A percentile compares a stretch with the other conserved stretches of the same genome.
Evolutionary conservation across 1,284 basidiomycete genomes (phyloP).

Genomic region (Trichosporon coremiiforme): DNA sequence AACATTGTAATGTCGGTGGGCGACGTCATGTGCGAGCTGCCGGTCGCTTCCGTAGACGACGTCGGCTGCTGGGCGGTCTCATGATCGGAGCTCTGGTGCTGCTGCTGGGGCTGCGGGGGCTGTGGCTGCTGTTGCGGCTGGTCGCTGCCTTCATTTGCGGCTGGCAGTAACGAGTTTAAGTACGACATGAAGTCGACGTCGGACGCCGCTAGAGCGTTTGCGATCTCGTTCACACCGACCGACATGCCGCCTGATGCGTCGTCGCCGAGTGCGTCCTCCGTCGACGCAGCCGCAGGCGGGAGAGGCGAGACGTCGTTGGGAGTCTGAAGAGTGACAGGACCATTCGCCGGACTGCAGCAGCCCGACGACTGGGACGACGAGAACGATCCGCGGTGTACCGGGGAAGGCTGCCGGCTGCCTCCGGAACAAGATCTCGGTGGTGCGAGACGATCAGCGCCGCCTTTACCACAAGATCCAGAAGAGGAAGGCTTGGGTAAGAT

Average conservation of each 20-base stretch:
- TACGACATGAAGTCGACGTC: slow-evolving; percentile 38
- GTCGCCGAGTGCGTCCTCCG: neutral
- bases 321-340: slow-evolving; percentile 11
- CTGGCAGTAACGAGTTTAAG: slow-evolving; percentile 33
- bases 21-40: neutral
- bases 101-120: neutral
- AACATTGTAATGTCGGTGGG: slow-evolving; percentile 17
- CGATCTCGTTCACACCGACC: slow-evolving; percentile 32
- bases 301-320: slow-evolving; percentile 20
- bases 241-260: slow-evolving; percentile 22
- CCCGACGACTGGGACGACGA: slow-evolving; percentile 31
- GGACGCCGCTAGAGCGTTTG: slow-evolving; percentile 27
- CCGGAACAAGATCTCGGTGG: slow-evolving; percentile 23
- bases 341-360: slow-evolving; percentile 24
- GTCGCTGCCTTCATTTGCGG: neutral
- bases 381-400: slow-evolving; percentile 25
- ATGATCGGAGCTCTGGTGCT: neutral
- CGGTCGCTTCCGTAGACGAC: neutral
- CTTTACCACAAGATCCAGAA: neutral
- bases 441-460: slow-evolving; percentile 16
- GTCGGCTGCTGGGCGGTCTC: neutral
- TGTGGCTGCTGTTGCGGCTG: slow-evolving; percentile 4
- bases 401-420: slow-evolving; percentile 28
- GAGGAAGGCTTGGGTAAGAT: slow-evolving; percentile 42
- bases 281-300: neutral